Base-by-base conservation (phyloP, 345 rosid genomes). In the Kandelia obovata region DNA sequence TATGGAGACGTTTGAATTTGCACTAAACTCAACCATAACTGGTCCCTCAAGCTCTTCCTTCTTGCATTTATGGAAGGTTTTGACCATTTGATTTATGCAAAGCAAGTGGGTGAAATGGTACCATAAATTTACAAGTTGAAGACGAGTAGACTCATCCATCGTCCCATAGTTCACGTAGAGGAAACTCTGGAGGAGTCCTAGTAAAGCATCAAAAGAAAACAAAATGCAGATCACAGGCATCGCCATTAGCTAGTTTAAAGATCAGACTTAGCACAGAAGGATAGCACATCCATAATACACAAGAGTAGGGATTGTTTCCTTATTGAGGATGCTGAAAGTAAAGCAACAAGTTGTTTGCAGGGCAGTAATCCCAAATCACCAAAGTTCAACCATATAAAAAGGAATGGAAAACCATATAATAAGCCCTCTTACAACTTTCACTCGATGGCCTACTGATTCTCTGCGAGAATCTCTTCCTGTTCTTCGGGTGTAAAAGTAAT, bases 361-460 rank as follows among this genome's bases (percentile, higher is more conserved):
- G 28, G 5, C 61, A 53, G 26, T 66, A 53, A 66, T 5, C 34
- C 55, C 16, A 58, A 15, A 61, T 34, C 66, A 51, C 10, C 66
- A 47, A 69, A 7, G 31, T 60, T 58, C 31, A 51, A 21, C 35
- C 65, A 51, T 20, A 69, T 11, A 43, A 19, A 26, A 1, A 27
- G 58, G 28, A 69, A 69, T 21, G 6, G 51, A 16, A 5, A 51
- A 30, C 58, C 51, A 21, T 21, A 21, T 21, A 21, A 61, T 47
- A 25, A 1, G 34, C 19, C 17, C 5, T 35, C 25, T 34, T 16
- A 57, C 23, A 5, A 32, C 26, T 53, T 52, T 55, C 52, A 73
- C 66, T 61, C 71, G 37, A 73, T 66, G 8, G 76, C 76, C 76
- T 71, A 73, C 62, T 66, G 76, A 61, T 73, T 73, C 66, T 73